A percentile compares a stretch with the other conserved stretches of the same genome.
Evolutionary conservation across 805 yeast genomes (phyloP).

Genomic region (Cyberlindnera xishuangbannaensis): DNA sequence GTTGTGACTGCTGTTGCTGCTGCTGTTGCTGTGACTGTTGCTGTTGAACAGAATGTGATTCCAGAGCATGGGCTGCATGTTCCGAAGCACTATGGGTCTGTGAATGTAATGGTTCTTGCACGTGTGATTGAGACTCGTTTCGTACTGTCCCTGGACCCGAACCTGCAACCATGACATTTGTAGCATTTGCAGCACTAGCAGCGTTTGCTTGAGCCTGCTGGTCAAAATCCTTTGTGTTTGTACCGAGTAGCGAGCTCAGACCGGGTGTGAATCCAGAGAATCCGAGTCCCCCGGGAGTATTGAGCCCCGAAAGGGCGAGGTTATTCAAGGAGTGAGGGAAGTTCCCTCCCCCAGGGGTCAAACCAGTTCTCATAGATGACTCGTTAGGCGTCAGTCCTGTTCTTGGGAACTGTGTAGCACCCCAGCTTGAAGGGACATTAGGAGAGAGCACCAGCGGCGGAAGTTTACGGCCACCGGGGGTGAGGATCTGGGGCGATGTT

Average conservation of each 20-base stretch:
- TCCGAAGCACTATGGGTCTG: slow-evolving; percentile 1
- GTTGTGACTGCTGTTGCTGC: slow-evolving; percentile 1
- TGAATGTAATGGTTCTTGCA: no score
- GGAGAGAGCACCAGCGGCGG: slow-evolving; percentile 39
- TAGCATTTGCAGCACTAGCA: slow-evolving; percentile 2
- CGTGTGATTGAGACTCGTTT: no score
- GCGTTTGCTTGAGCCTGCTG: slow-evolving; percentile 12
- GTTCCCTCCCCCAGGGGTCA: slow-evolving; percentile 57
- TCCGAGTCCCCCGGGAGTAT: slow-evolving; percentile 20
- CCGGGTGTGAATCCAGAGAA: slow-evolving; percentile 31
- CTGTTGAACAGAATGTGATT: slow-evolving; percentile 1
- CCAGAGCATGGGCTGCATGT: background rate
- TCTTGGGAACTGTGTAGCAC: slow-evolving; percentile 24
- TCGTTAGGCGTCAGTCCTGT: slow-evolving; percentile 76
- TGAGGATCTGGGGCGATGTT: slow-evolving; percentile 43
- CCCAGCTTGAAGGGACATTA: slow-evolving; percentile 22
- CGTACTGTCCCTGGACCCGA: no score
- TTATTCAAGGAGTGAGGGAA: slow-evolving; percentile 37
- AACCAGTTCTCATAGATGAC: slow-evolving; percentile 61
- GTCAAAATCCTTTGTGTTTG: slow-evolving; percentile 14
- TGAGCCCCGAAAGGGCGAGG: slow-evolving; percentile 18
- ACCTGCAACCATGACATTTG: no score
- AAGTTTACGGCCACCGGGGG: slow-evolving; percentile 53
- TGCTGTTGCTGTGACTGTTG: background rate
- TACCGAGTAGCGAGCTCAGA: slow-evolving; percentile 25